Evolutionary conservation across 768 basidiomycete species (phyloP).

Genomic region (Tricholoma furcatifolium): DNA sequence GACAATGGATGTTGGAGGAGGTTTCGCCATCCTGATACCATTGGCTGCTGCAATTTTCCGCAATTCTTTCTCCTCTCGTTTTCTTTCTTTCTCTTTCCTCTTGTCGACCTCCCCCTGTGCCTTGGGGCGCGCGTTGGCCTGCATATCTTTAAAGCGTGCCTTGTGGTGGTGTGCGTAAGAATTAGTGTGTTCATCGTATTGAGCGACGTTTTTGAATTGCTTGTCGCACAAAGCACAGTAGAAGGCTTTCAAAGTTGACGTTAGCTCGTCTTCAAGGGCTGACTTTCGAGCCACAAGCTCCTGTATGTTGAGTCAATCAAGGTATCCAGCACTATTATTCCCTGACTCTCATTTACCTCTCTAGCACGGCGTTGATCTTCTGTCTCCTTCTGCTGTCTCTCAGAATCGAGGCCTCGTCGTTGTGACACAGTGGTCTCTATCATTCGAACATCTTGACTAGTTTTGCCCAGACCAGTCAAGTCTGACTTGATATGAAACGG

Average conservation of each 20-base stretch:
- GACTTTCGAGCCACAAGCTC: constrained; percentile 61
- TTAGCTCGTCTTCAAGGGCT: constrained; percentile 68
- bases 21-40: constrained; percentile 68
- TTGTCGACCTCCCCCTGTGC: constrained; percentile 67
- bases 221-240: constrained; percentile 85
- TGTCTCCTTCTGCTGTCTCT: constrained; percentile 77
- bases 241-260: constrained; percentile 66
- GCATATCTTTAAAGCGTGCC: constrained; percentile 80
- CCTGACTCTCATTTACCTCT: constrained; percentile 47
- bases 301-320: constrained; percentile 32
- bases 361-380: constrained; percentile 72
- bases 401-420: constrained; percentile 76
- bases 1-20: constrained; percentile 17
- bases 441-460: constrained; percentile 76
- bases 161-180: constrained; percentile 89
- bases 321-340: not conserved
- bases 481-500: constrained; percentile 82
- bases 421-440: constrained; percentile 85
- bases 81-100: constrained; percentile 83
- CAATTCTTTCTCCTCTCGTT: constrained; percentile 82
- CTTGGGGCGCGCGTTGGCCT: constrained; percentile 66
- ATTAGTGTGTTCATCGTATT: constrained; percentile 89
- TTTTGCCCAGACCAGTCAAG: constrained; percentile 76
- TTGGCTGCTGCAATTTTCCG: constrained; percentile 81
- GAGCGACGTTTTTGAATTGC: constrained; percentile 82